These are phyloP conservation scores for Paecilomyces sp. DNA, from an alignment of 2,329 filamentous ascomycete species.

Conservation along the genomic window DNA sequence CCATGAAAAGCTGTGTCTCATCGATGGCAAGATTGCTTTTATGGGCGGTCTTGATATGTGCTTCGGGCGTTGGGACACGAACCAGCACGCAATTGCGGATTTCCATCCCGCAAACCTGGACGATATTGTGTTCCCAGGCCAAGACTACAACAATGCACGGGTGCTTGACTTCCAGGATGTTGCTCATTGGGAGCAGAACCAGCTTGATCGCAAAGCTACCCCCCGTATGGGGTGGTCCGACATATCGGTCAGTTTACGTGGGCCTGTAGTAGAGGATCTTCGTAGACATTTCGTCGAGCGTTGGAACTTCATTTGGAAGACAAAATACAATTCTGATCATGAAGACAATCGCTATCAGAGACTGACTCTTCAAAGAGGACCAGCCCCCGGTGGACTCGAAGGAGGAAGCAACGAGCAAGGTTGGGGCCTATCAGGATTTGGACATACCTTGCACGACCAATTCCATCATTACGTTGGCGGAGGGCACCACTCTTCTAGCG, in stretches of 20 bases:
- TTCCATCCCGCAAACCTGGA: slow-evolving; percentile 72
- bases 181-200: slow-evolving; percentile 73
- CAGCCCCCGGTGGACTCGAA: slow-evolving; percentile 12
- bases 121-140: slow-evolving; percentile 73
- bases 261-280: slow-evolving; percentile 68
- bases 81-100: slow-evolving; percentile 77
- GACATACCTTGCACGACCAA: slow-evolving; percentile 34
- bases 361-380: not conserved
- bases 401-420: slow-evolving; percentile 26
- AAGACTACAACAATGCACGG: slow-evolving; percentile 86
- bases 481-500: slow-evolving; percentile 4
- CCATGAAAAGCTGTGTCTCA: slow-evolving; percentile 80
- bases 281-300: slow-evolving; percentile 72
- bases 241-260: slow-evolving; percentile 67
- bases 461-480: slow-evolving; percentile 29
- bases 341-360: slow-evolving; percentile 42
- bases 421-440: slow-evolving; percentile 27
- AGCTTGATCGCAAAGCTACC: slow-evolving; percentile 70
- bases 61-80: slow-evolving; percentile 84
- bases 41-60: slow-evolving; percentile 89
- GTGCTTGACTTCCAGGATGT: slow-evolving; percentile 78
- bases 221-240: slow-evolving; percentile 93
- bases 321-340: slow-evolving; percentile 62
- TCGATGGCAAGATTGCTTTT: slow-evolving; percentile 74
- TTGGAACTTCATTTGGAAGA: slow-evolving; percentile 85